Evolutionary conservation across 345 rosid genomes (phyloP), one percentile per base, ranked within the genome.

Genomic region (Sapria himalayana): DNA sequence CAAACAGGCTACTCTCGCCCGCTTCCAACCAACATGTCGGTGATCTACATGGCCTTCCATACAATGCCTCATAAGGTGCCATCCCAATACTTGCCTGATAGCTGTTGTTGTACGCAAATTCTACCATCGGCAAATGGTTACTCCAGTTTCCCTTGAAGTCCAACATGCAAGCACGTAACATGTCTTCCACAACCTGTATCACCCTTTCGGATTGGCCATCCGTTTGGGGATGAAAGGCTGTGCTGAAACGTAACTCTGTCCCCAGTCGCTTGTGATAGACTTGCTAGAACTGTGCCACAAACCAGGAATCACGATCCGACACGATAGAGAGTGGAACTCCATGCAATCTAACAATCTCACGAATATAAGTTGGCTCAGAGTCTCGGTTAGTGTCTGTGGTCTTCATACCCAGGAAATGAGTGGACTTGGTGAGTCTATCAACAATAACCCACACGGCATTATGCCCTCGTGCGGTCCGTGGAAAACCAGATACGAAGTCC

Each of bases 171-270:
- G 51, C 40, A 2, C 19, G 9, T 3, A 47, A 10, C 42, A 36
- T 23, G 6, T 37, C 21, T 12, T 37, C 32, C 19, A 3, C 9
- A 4, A 10, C 11, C 2, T 21, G 5, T 1, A 13, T 16, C 1
- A 9, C 37, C 22, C 41, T 22, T 10, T 49, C 37, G 0, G 13
- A 49, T 9, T 49, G 19, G 1, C 21, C 45, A 49, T 49, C 29
- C 4, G n/a, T 42, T 14, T 25, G 2, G 0, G 22, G 46, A 15
- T 42, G 34, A 7, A 13, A 38, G 5, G 42, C 8, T 0, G 2
- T 38, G 21, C n/a, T 16, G 42, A 15, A 38, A 18, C 9, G 7
- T 4, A 42, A 7, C n/a, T 42, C 29, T 0, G 34, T 42, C 4
- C 34, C 46, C 22, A 22, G 5, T 0, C n/a, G 2, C 3, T 18